These are phyloP conservation scores for Dothidotthia symphoricarpi DNA, from an alignment of 2,329 filamentous ascomycete genomes.

Conservation along the genomic window DNA sequence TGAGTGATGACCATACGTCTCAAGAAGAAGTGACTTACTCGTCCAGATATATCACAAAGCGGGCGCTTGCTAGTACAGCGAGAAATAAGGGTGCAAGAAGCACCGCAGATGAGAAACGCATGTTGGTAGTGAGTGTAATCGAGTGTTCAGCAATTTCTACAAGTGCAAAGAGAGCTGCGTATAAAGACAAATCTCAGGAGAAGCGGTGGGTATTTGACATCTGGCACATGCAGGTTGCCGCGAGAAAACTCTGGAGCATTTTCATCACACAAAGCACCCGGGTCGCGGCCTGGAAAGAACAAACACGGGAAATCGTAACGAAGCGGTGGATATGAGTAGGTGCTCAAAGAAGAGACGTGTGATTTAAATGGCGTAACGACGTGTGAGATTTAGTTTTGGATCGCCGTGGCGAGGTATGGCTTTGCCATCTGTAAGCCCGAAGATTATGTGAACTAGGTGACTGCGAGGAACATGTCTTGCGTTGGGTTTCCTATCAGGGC, in stretches of 20 bases:
- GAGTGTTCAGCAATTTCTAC: not conserved
- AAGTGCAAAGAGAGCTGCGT: slow-evolving; percentile 1
- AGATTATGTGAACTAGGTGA: no score
- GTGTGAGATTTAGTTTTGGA: no score
- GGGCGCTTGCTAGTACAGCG: slow-evolving; percentile 17
- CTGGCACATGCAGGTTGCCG: slow-evolving; percentile 3
- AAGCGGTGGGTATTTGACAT: not conserved
- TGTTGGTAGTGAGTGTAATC: slow-evolving; percentile 7
- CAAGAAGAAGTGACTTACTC: slow-evolving; percentile 23
- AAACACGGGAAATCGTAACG: not conserved
- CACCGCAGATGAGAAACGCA: slow-evolving; percentile 19
- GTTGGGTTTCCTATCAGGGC: no score
- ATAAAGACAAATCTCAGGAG: not conserved
- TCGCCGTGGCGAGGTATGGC: no score
- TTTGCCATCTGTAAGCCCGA: no score
- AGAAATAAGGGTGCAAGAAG: slow-evolving; percentile 16
- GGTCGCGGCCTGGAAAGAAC: not conserved
- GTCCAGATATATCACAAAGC: slow-evolving; percentile 36
- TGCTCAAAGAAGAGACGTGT: no score
- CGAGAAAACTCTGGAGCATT: slow-evolving; percentile 5
- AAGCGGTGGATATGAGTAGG: no score
- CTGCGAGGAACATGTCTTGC: no score
- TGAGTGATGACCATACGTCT: not conserved
- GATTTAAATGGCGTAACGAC: no score
- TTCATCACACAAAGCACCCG: slow-evolving; percentile 1